These are phyloP conservation scores for Nematocida ironsii DNA, from an alignment of 371 early-diverging fungal genomes.

Conservation along the genomic window DNA sequence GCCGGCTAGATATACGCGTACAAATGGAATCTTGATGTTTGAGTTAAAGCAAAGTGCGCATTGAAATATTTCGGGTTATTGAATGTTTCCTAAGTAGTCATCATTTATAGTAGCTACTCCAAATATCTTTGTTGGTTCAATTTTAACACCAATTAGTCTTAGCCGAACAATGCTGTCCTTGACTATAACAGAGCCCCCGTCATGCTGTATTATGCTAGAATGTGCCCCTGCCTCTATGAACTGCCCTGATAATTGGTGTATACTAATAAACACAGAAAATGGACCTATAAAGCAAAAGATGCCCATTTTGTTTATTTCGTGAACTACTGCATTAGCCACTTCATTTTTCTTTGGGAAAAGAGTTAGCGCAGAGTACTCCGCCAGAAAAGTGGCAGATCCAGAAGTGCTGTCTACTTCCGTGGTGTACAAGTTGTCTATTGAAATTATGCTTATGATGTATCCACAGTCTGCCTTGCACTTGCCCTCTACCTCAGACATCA, in stretches of 20 bases:
- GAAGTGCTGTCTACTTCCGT: constrained; percentile 53
- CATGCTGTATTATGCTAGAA: constrained; percentile 76
- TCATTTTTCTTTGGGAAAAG: constrained; percentile 92
- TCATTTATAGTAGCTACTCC: constrained; percentile 71
- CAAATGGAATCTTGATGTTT: no score
- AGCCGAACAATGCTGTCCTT: constrained; percentile 81
- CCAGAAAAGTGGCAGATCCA: constrained; percentile 86
- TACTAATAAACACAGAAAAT: constrained; percentile 86
- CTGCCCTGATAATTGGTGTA: constrained; percentile 73
- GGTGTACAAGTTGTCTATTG: constrained; percentile 64
- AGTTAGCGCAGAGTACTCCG: constrained; percentile 88
- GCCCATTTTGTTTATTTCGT: constrained; percentile 89
- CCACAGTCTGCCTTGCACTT: constrained; percentile 65
- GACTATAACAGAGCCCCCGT: constrained; percentile 74
- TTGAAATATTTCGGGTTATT: background rate
- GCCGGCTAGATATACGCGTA: no score
- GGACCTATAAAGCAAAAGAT: constrained; percentile 94
- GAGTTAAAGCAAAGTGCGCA: no score
- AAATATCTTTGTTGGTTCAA: constrained; percentile 82
- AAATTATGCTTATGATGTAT: constrained; percentile 65
- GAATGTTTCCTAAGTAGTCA: constrained; percentile 67
- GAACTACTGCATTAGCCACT: constrained; percentile 88
- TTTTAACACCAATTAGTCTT: constrained; percentile 84
- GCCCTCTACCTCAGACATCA: constrained; percentile 68
- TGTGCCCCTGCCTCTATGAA: constrained; percentile 72